Base-by-base conservation (phyloP, 371 early-diverging fungal genomes). In the Smittium mucronatum region DNA sequence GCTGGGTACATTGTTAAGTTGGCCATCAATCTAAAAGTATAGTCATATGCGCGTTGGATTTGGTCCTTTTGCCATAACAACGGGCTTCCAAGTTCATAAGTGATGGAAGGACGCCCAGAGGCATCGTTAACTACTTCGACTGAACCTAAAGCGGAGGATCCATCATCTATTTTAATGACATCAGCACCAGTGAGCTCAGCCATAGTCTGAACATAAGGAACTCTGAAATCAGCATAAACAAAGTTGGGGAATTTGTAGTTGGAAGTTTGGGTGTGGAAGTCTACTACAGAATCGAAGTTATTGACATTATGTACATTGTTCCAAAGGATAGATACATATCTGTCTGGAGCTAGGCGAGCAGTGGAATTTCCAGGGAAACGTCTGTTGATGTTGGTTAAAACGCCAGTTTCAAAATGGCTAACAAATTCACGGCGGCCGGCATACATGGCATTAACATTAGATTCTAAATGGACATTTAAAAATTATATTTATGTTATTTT, bases 111-210 rank as follows among this genome's bases (percentile, higher is more conserved):
- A 36, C 16, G 15, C 8, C 36, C 36, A 33, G 5, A 29, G 5
- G 5, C 32, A 36, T 64, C 36, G 30, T 28, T 15, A 26, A 36
- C 64, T 15, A 26, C 28, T 36, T 64, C 64, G 8, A 64, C 5
- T 21, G 34, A 64, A 21, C 64, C 64, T 2, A 36, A 30, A 33
- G 36, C 35, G 2, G 28, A 26, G 2, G 16, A 5, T 64, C 64
- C 64, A 64, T 15, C 30, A 21, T 64, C 64, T 30, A 34, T 34
- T 36, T 64, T 64, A 36, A 64, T 30, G 32, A 64, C 32, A 26
- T 64, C 64, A 2, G 64, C 64, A 31, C 64, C 64, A 64, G 64
- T 34, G 21, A 64, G 64, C 64, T 64, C 64, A 31, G 36, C 25
- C 64, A 64, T 64, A 25, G 26, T 15, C 2, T 64, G 2, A 15